Percentiles rank a stretch among this genome's conserved stretches.
phyloP scores from a whole-genome alignment of 148 eudicot species.

The Rhododendron molle region DNA sequence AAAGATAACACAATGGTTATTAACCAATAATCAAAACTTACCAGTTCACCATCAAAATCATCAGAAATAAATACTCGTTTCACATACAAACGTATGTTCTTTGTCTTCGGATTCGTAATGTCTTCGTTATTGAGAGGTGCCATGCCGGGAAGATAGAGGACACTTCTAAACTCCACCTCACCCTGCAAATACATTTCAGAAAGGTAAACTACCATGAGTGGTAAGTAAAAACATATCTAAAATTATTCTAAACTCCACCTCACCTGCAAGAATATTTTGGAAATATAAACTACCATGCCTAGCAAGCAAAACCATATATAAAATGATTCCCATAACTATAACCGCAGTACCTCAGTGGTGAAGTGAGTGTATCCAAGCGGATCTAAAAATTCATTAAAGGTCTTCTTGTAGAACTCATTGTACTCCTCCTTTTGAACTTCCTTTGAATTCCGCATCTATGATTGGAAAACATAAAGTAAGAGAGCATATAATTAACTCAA shows the following conservation, averaged over 20 bases:
- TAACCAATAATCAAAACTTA: conserved; percentile 20
- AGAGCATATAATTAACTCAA: neutral
- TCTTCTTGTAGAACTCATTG: conserved; percentile 84
- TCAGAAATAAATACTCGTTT: conserved; percentile 96
- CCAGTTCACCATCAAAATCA: conserved; percentile 99
- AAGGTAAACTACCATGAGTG: neutral
- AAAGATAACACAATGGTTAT: neutral
- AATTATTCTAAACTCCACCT: conserved; percentile 74
- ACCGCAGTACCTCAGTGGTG: conserved; percentile 72
- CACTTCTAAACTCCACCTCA: conserved; percentile 95
- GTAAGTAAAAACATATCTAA: neutral
- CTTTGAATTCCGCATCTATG: conserved; percentile 86
- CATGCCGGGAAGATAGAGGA: conserved; percentile 89
- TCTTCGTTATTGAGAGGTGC: conserved; percentile 68
- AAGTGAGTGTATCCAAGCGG: conserved; percentile 87
- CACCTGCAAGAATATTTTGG: conserved; percentile 46
- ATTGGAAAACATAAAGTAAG: neutral
- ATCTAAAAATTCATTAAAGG: conserved; percentile 92
- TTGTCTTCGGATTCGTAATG: conserved; percentile 18
- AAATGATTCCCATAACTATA: conserved; percentile 19
- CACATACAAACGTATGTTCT: conserved; percentile 79
- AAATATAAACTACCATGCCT: neutral
- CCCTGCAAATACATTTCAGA: conserved; percentile 50
- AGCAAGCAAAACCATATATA: neutral
- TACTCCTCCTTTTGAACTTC: conserved; percentile 88